Base-by-base conservation (phyloP, 148 eudicot species). In the Euryodendron excelsum region DNA sequence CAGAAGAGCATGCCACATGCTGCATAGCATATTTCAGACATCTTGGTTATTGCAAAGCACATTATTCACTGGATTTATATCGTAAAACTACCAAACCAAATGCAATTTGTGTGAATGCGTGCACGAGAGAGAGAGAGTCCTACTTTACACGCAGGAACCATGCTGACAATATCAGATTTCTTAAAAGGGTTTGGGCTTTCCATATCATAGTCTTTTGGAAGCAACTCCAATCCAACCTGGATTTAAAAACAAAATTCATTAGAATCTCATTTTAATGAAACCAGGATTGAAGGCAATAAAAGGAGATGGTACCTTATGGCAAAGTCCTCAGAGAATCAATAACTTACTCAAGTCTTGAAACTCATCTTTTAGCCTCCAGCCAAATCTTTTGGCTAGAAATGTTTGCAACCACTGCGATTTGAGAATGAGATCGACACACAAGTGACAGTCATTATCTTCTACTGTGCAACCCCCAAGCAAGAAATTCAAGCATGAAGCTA, bases 131-230 rank as follows among this genome's bases (percentile, higher is more conserved):
- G 58, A 52, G 28, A 27, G 68, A 37, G 27, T 0, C 84, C 61
- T 81, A 93, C 99, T 93, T 96, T 96, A 85, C 98, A 96, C 44
- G 93, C 83, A 20, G 99, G 99, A 79, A 93, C 89, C 87, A 96
- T 77, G 90, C 98, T 87, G 83, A 93, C 86, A 52, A 96, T 80
- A 90, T 96, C 99, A 52, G 90, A 88, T 79, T 87, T 86, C 79
- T 60, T 80, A 59, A 96, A 96, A n/a, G 99, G 97, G 75, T 86
- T 83, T 23, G 91, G 86, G 79, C 89, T 82, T 61, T 92, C 98
- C 89, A 93, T 82, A 76, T 92, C 96, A 80, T 89, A 96, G 82
- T 96, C 98, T 85, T 89, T 90, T 60, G 98, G 91, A 74, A 90
- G 88, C 94, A 96, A 84, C 87, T 96, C 99, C 48, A 96, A 80